These are phyloP conservation scores for Lathyrus sativus DNA, from an alignment of 306 rosid species.

Conservation along the genomic window DNA sequence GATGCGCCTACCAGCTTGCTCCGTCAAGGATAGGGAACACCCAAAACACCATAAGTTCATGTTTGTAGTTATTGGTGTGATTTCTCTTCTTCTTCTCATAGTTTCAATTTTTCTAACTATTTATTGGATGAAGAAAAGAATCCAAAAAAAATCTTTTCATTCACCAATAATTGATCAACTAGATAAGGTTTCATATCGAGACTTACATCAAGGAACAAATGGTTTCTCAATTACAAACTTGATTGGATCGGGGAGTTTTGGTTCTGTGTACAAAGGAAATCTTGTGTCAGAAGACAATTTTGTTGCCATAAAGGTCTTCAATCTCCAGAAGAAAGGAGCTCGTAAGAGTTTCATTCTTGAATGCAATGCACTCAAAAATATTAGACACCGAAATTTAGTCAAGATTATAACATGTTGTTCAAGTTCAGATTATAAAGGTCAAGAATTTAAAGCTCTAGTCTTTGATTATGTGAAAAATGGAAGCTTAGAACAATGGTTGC, in stretches of 20 bases:
- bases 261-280: not conserved
- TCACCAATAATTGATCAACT: not conserved
- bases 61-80: not conserved
- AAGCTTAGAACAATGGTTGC: not conserved
- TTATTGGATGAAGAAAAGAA: not conserved
- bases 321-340: not conserved
- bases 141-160: not conserved
- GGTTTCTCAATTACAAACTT: not conserved
- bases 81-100: too few species aligned
- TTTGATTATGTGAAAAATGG: not conserved
- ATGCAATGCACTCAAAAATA: not conserved
- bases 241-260: not conserved
- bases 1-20: not conserved
- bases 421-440: not conserved
- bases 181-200: not conserved
- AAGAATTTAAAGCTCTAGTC: not conserved
- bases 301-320: not conserved
- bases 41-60: not conserved
- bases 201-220: not conserved
- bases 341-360: not conserved
- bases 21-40: not conserved
- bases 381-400: not conserved
- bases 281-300: not conserved
- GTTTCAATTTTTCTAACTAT: not conserved
- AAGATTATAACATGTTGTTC: not conserved